phyloP scores from a whole-genome alignment of 768 basidiomycete genomes.

The Ephemerocybe angulata region DNA sequence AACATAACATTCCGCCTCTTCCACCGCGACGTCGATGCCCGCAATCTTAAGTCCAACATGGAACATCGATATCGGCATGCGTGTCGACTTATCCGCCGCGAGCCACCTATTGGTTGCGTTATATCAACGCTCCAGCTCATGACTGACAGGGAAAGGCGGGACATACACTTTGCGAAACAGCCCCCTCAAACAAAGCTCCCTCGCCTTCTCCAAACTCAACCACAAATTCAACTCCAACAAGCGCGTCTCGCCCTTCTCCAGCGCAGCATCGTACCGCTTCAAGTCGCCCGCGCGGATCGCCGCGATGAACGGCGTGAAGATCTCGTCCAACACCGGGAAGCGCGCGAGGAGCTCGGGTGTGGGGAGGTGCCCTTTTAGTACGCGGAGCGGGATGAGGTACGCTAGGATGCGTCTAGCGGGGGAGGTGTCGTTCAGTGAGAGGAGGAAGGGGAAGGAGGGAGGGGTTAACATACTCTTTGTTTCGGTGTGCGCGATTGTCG shows the following conservation, averaged over 20 bases:
- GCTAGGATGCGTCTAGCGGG: conserved; percentile 75
- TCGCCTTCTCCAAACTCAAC: conserved; percentile 81
- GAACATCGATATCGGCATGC: conserved; percentile 81
- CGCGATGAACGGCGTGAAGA: conserved; percentile 77
- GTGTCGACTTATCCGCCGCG: conserved; percentile 62
- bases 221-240: conserved; percentile 86
- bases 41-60: conserved; percentile 70
- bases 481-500: conserved; percentile 60
- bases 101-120: conserved; percentile 61
- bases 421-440: neutral
- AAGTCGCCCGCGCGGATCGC: conserved; percentile 81
- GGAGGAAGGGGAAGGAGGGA: neutral
- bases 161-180: conserved; percentile 77
- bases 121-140: neutral
- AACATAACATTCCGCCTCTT: conserved; percentile 90
- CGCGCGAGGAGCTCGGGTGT: conserved; percentile 63
- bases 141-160: neutral
- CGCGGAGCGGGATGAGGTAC: conserved; percentile 85
- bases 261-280: conserved; percentile 71
- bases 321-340: conserved; percentile 66
- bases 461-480: conserved; percentile 68
- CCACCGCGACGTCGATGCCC: conserved; percentile 63
- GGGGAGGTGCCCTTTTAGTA: conserved; percentile 85
- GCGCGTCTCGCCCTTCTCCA: conserved; percentile 65
- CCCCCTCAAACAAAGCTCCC: conserved; percentile 82